Percentiles rank a stretch among this genome's conserved stretches.
phyloP scores from a whole-genome alignment of 225 moss, liverwort and hornwort genomes.

The Pseudoscleropodium purum region DNA sequence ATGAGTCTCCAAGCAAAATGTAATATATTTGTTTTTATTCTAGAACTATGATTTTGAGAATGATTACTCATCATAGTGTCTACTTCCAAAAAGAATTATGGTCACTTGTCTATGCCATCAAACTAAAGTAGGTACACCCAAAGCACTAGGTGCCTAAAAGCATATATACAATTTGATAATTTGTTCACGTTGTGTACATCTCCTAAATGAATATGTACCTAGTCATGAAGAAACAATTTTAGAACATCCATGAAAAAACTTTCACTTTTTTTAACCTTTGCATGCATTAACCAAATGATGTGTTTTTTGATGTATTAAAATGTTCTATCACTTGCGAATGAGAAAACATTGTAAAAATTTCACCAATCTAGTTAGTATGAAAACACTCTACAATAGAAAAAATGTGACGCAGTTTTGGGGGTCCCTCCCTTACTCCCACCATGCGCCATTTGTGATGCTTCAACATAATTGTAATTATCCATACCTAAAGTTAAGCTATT shows the following conservation, averaged over 20 bases:
- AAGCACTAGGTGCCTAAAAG: fast-evolving
- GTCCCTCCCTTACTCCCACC: not conserved
- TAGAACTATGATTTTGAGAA: not conserved
- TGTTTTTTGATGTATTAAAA: not conserved
- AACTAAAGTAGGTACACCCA: not conserved
- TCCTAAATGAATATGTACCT: not conserved
- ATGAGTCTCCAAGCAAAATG: too few species aligned
- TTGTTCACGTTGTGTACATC: not conserved
- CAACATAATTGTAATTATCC: too few species aligned
- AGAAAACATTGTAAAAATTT: not conserved
- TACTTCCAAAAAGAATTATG: not conserved
- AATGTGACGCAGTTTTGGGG: too few species aligned
- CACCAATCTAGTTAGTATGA: not conserved
- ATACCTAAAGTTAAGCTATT: too few species aligned
- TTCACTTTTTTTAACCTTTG: not conserved
- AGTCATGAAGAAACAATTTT: fast-evolving
- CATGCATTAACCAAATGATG: not conserved
- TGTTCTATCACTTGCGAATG: too few species aligned
- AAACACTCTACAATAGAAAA: not conserved
- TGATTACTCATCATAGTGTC: not conserved
- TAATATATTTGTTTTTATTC: not conserved
- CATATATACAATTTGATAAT: not conserved
- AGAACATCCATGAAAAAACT: not conserved
- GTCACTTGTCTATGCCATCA: not conserved
- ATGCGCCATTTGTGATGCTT: not conserved